Evolutionary conservation across 441 rosid genomes (phyloP).

Genomic region (Corymbia citriodora): DNA sequence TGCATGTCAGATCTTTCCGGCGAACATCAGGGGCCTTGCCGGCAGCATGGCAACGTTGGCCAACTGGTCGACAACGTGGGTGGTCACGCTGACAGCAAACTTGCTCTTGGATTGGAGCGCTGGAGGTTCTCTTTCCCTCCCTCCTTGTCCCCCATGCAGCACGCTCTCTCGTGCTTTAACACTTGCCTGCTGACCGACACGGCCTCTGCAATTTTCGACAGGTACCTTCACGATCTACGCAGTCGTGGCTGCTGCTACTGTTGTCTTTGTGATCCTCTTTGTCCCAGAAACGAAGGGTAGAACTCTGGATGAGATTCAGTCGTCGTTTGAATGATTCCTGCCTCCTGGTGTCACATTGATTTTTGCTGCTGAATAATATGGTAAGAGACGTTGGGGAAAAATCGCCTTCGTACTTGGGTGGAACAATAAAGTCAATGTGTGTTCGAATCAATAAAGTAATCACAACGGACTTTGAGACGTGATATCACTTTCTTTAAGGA

Average conservation of each 20-base stretch:
- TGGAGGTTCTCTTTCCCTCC: constrained; percentile 41
- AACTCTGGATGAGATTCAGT: neutral
- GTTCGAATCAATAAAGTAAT: too few relatives aligned
- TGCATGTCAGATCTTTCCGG: constrained; percentile 67
- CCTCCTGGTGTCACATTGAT: neutral
- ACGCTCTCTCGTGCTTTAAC: neutral
- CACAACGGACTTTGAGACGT: too few relatives aligned
- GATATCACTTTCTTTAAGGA: too few relatives aligned
- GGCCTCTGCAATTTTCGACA: neutral
- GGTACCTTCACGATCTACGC: neutral
- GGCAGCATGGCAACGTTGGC: constrained; percentile 84
- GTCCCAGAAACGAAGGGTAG: constrained; percentile 1
- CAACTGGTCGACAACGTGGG: constrained; percentile 60
- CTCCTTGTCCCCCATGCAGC: neutral
- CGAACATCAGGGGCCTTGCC: constrained; percentile 78
- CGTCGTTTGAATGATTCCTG: neutral
- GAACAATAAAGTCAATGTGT: too few relatives aligned
- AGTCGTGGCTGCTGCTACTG: neutral
- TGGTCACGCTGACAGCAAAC: constrained; percentile 79
- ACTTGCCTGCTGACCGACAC: neutral
- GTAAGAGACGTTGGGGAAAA: neutral
- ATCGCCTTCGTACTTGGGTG: too few relatives aligned
- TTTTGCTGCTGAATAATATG: neutral
- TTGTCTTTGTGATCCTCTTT: neutral
- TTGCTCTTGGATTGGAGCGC: constrained; percentile 78